Conservation (phyloP, 768 basidiomycete species). For the Collybia mongolica region DNA sequence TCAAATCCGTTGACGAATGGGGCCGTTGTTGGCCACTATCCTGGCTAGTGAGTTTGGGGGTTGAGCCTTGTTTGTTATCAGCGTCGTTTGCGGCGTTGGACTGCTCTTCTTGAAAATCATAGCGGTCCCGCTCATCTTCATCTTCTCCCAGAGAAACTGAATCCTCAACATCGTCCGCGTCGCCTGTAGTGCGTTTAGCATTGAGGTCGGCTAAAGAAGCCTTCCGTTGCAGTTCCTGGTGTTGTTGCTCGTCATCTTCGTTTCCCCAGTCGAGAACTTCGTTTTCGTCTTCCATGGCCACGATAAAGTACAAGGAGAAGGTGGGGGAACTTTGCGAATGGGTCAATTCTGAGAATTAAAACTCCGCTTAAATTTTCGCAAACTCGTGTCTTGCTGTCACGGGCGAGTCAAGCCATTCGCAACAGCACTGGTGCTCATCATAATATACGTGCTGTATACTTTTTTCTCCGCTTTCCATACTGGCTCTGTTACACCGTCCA, state of each 20-base stretch:
- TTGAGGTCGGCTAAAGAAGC: slow-evolving; percentile 18
- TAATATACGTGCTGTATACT: background rate
- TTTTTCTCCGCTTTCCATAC: slow-evolving; percentile 17
- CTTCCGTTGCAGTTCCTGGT: slow-evolving; percentile 20
- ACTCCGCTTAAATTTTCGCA: slow-evolving; percentile 15
- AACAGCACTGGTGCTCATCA: background rate
- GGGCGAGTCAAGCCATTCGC: slow-evolving; percentile 6
- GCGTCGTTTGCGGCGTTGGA: background rate
- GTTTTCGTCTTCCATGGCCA: slow-evolving; percentile 60
- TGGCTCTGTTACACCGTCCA: slow-evolving; percentile 39
- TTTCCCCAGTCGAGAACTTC: slow-evolving; percentile 72
- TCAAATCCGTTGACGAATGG: slow-evolving; percentile 5
- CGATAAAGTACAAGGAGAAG: slow-evolving; percentile 14
- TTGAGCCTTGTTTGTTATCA: background rate
- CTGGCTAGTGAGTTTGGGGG: background rate
- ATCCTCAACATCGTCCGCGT: slow-evolving; percentile 51
- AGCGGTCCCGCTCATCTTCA: slow-evolving; percentile 63
- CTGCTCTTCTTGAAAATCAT: slow-evolving; percentile 26
- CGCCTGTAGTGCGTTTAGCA: slow-evolving; percentile 22
- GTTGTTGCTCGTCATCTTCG: slow-evolving; percentile 40
- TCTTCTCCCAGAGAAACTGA: slow-evolving; percentile 74
- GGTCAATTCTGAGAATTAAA: slow-evolving; percentile 10
- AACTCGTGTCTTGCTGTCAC: slow-evolving; percentile 14
- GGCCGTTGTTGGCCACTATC: slow-evolving; percentile 1
- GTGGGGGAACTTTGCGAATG: slow-evolving; percentile 5